Percentiles rank a stretch among this genome's conserved stretches.
Conservation (phyloP, 1,284 basidiomycete genomes). For the Tranzscheliella williamsii region DNA sequence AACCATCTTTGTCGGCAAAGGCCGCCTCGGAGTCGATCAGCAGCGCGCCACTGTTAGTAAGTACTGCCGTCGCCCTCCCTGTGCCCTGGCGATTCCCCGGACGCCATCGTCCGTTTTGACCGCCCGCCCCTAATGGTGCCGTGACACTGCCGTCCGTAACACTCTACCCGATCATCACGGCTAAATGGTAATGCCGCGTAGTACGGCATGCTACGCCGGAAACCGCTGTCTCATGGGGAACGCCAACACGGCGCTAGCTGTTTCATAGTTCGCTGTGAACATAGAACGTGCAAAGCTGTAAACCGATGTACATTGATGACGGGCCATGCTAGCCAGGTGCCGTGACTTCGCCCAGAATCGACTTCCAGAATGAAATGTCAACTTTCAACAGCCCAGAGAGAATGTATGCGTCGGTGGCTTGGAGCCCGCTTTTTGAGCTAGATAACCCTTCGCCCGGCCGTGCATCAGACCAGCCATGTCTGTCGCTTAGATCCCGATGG, state of each 20-base stretch:
- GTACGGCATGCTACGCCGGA: neutral
- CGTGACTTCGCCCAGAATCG: slow-evolving; percentile 8
- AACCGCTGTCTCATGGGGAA: neutral
- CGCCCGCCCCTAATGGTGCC: neutral
- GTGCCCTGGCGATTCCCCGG: neutral
- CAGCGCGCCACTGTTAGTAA: slow-evolving; percentile 17
- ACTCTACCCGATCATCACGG: slow-evolving; percentile 33
- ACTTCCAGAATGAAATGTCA: slow-evolving; percentile 29
- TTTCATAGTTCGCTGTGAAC: neutral
- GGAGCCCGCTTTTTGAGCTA: neutral
- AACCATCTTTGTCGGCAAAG: slow-evolving; percentile 33
- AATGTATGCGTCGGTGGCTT: slow-evolving; percentile 15
- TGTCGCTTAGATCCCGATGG: neutral
- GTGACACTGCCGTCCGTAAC: neutral
- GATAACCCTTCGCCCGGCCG: neutral
- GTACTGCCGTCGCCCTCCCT: neutral
- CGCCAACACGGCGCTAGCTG: neutral
- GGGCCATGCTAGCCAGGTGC: neutral
- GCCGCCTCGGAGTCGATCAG: slow-evolving; percentile 9
- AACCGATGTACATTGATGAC: too few relatives aligned
- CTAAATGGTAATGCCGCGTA: slow-evolving; percentile 5
- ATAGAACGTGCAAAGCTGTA: too few relatives aligned
- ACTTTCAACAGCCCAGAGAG: slow-evolving; percentile 26
- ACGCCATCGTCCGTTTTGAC: too few relatives aligned
- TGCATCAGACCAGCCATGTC: neutral